Percentiles rank a stretch among this genome's conserved stretches.
Conservation (phyloP, 345 rosid species). For the Moricandia moricandioides region DNA sequence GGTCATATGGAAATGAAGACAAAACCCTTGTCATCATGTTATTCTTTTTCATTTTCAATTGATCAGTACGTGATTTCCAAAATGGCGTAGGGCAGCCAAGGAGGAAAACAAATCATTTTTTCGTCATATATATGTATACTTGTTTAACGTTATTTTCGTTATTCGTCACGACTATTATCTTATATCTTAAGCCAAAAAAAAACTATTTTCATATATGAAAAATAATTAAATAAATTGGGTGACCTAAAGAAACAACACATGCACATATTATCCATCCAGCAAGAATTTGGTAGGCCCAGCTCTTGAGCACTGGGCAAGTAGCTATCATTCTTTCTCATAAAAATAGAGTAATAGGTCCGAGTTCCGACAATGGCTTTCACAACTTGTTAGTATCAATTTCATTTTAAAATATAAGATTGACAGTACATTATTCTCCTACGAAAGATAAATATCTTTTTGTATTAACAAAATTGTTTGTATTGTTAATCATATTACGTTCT, state of each 20-base stretch:
- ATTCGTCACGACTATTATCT: not conserved
- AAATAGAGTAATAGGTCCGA: slow-evolving; percentile 12
- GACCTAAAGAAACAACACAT: slow-evolving; percentile 27
- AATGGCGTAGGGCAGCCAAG: slow-evolving; percentile 26
- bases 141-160: slow-evolving; percentile 7
- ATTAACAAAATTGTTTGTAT: not conserved
- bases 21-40: slow-evolving; percentile 30
- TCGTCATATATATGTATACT: not conserved
- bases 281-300: slow-evolving; percentile 27
- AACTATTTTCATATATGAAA: not conserved
- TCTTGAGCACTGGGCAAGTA: slow-evolving; percentile 27
- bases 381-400: slow-evolving; percentile 1
- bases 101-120: slow-evolving; percentile 15
- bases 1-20: slow-evolving; percentile 23
- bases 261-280: slow-evolving; percentile 33
- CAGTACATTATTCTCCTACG: slow-evolving; percentile 10
- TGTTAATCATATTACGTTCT: not conserved
- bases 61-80: slow-evolving; percentile 13
- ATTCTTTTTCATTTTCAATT: slow-evolving; percentile 21
- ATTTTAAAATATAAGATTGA: not conserved
- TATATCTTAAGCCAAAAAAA: too few relatives aligned
- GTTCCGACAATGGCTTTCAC: slow-evolving; percentile 12
- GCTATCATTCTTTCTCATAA: slow-evolving; percentile 20
- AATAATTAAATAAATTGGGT: not conserved
- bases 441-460: not conserved